phyloP scores from a whole-genome alignment of 2,329 filamentous ascomycete species.

The Teratosphaeria nubilosa region DNA sequence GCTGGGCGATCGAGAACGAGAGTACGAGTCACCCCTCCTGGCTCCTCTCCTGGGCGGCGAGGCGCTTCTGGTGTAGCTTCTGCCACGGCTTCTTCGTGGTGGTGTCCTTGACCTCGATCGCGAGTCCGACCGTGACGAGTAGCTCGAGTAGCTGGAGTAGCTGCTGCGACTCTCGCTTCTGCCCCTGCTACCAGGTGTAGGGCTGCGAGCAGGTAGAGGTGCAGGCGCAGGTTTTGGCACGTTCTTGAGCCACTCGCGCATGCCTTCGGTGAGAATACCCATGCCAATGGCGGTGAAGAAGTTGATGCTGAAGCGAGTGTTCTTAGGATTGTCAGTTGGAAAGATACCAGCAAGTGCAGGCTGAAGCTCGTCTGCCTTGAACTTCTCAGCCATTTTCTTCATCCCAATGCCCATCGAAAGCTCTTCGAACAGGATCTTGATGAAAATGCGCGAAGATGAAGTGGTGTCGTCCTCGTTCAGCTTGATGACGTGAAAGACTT shows the following conservation, averaged over 20 bases:
- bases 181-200: slow-evolving; percentile 45
- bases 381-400: slow-evolving; percentile 62
- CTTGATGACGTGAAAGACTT: slow-evolving; percentile 73
- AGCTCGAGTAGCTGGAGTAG: slow-evolving; percentile 74
- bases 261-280: slow-evolving; percentile 86
- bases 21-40: neutral
- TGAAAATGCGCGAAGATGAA: slow-evolving; percentile 90
- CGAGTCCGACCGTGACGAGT: slow-evolving; percentile 30
- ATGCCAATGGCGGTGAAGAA: slow-evolving; percentile 98
- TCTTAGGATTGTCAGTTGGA: slow-evolving; percentile 76
- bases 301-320: slow-evolving; percentile 95
- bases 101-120: slow-evolving; percentile 20
- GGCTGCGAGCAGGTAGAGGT: slow-evolving; percentile 43
- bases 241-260: slow-evolving; percentile 84
- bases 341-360: slow-evolving; percentile 78
- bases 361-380: slow-evolving; percentile 69
- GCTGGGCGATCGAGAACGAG: slow-evolving; percentile 2
- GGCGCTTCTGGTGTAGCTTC: slow-evolving; percentile 9
- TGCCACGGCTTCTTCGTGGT: slow-evolving; percentile 7
- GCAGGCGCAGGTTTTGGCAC: slow-evolving; percentile 75
- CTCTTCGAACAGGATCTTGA: slow-evolving; percentile 96
- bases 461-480: slow-evolving; percentile 96
- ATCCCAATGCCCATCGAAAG: slow-evolving; percentile 79
- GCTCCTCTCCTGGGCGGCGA: slow-evolving; percentile 6
- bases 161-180: slow-evolving; percentile 60